These are phyloP conservation scores for Nitzschia sp. DNA, from an alignment of 108 stramenopile genomes.

Conservation along the genomic window DNA sequence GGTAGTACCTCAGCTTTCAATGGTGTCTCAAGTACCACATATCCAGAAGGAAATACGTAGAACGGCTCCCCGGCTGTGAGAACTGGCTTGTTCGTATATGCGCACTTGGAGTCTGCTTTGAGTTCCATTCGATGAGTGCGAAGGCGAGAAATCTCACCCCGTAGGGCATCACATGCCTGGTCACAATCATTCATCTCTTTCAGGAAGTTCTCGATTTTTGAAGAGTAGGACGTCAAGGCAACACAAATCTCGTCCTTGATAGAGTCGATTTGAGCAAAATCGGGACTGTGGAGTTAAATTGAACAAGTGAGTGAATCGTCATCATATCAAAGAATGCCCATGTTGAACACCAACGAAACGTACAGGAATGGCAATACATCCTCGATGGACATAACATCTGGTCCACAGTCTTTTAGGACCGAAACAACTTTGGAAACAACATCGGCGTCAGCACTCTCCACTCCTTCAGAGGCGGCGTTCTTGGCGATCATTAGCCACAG, in stretches of 20 bases:
- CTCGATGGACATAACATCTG: slow-evolving; percentile 86
- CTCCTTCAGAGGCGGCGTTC: slow-evolving; percentile 69
- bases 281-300: slow-evolving; percentile 54
- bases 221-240: slow-evolving; percentile 81
- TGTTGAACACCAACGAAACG: slow-evolving; percentile 2
- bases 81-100: slow-evolving; percentile 70
- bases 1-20: slow-evolving; percentile 69
- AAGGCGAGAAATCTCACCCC: slow-evolving; percentile 67
- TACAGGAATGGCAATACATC: slow-evolving; percentile 70
- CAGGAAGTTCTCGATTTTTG: slow-evolving; percentile 78
- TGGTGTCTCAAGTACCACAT: slow-evolving; percentile 68
- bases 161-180: slow-evolving; percentile 67
- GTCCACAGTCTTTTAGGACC: slow-evolving; percentile 83
- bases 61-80: slow-evolving; percentile 67
- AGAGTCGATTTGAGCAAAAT: slow-evolving; percentile 86
- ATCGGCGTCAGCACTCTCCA: slow-evolving; percentile 60
- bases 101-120: slow-evolving; percentile 72
- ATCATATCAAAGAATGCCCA: neutral
- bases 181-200: slow-evolving; percentile 88
- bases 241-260: slow-evolving; percentile 90
- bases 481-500: slow-evolving; percentile 92
- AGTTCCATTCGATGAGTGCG: slow-evolving; percentile 57
- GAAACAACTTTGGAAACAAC: slow-evolving; percentile 77
- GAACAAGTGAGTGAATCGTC: slow-evolving; percentile 19
- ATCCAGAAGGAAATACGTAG: slow-evolving; percentile 88